Percentiles rank a stretch among this genome's conserved stretches.
These are phyloP conservation scores for Neopestalotiopsis rosae DNA, from an alignment of 2,329 filamentous ascomycete species.

Conservation along the genomic window DNA sequence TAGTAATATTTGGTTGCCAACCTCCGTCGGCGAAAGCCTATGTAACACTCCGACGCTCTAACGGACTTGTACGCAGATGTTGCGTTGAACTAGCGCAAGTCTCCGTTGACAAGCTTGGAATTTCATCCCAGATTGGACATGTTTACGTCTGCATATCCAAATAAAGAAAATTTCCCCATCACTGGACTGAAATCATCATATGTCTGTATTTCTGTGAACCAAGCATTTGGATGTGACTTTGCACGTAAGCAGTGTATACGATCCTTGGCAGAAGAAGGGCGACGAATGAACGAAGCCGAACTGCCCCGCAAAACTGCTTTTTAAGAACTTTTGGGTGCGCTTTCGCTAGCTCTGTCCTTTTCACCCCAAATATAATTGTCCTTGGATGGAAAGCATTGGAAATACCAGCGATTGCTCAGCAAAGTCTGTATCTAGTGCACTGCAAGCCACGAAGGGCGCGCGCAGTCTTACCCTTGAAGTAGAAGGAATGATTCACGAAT, in stretches of 20 bases:
- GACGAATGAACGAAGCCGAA: too few species aligned
- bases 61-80: neutral
- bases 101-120: neutral
- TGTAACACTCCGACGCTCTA: neutral
- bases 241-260: too few species aligned
- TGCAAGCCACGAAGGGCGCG: neutral
- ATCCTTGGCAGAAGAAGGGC: too few species aligned
- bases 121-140: too few species aligned
- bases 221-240: too few species aligned
- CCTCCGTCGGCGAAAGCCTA: neutral
- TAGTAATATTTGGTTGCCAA: neutral
- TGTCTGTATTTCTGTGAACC: too few species aligned
- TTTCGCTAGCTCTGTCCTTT: neutral
- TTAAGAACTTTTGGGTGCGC: neutral
- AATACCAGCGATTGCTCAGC: neutral
- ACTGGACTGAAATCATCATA: too few species aligned
- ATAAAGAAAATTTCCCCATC: too few species aligned
- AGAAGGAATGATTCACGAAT: neutral
- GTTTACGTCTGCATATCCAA: too few species aligned
- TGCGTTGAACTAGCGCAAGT: neutral
- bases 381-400: neutral
- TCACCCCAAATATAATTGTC: neutral
- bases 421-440: neutral
- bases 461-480: neutral
- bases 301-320: neutral